Evolutionary conservation across 2,329 filamentous ascomycete genomes (phyloP), one percentile per base, ranked within the genome.

Genomic region (Lasiodiplodia sp.): DNA sequence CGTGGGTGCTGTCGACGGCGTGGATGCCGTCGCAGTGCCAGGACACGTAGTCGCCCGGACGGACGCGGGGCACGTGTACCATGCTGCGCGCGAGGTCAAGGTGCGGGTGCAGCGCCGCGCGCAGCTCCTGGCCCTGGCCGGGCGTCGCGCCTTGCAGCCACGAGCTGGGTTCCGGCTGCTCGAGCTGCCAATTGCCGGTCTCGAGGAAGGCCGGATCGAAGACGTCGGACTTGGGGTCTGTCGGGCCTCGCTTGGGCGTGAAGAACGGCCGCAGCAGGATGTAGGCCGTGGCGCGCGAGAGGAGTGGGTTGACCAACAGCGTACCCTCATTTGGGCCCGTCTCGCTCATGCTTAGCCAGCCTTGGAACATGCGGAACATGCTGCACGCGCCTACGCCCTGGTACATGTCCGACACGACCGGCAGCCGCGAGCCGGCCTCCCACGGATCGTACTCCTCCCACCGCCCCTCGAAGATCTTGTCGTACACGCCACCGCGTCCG

Each of bases 341-440:
- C n/a, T 83, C 81, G 69, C 90, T 93, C 86, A 97, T 90, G 69
- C 87, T 88, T 65, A 97, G 79, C 94, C 94, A 97, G 21, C 93
- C 94, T 80, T 97, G 94, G 78, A 92, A 95, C 86, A 93, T 91
- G 49, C 95, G 87, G 80, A 97, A 94, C 83, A 94, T 93, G 56
- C 87, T 91, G 80, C 93, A 97, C 0, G 92, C 90, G 0, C 94
- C 94, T 0, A 93, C 86, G 0, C 94, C 93, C 63, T 92, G 86
- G 77, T 97, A 96, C 40, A 94, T 81, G 78, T 97, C 91, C 70
- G 88, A 90, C 2, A 88, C 86, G 3, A 91, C 92, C 0, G 82
- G 79, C 0, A 95, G 84, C 4, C 94, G 87, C 7, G 87, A 86
- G 71, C 87, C 88, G 0, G 89, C 89, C 74, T 97, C 93, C 88